Evolutionary conservation across 495 filamentous ascomycete genomes (phyloP).

Genomic region (Tuber borchii): DNA sequence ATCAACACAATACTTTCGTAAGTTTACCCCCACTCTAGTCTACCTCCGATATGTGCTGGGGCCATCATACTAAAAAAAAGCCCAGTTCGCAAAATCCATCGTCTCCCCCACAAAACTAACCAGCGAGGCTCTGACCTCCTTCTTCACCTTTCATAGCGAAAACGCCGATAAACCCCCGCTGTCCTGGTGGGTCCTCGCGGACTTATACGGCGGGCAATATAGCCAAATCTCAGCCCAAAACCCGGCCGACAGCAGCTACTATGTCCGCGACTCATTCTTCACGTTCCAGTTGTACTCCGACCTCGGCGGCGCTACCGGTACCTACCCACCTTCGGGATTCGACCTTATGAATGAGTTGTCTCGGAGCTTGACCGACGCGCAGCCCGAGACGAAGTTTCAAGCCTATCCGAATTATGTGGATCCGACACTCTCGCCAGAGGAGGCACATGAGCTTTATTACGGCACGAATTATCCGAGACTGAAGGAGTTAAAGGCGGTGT

Average conservation of each 20-base stretch:
- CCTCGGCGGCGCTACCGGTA: constrained; percentile 29
- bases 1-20: constrained; percentile 29
- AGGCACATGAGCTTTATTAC: constrained; percentile 55
- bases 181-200: constrained; percentile 53
- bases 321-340: constrained; percentile 44
- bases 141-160: constrained; percentile 27
- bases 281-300: constrained; percentile 56
- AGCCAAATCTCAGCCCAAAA: constrained; percentile 47
- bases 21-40: background rate
- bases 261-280: constrained; percentile 54
- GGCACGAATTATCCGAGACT: constrained; percentile 49
- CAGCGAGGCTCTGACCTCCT: constrained; percentile 18
- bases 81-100: constrained; percentile 31
- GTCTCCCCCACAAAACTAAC: constrained; percentile 26
- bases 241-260: constrained; percentile 51
- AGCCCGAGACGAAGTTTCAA: constrained; percentile 44
- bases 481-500: constrained; percentile 49
- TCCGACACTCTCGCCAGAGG: constrained; percentile 48
- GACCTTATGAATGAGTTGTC: constrained; percentile 48
- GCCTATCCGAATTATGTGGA: constrained; percentile 73
- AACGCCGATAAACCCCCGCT: constrained; percentile 7
- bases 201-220: constrained; percentile 52
- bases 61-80: constrained; percentile 4
- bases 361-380: constrained; percentile 37
- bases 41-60: background rate